Conservation (phyloP, 306 rosid species). For the Nissolia schottii region DNA sequence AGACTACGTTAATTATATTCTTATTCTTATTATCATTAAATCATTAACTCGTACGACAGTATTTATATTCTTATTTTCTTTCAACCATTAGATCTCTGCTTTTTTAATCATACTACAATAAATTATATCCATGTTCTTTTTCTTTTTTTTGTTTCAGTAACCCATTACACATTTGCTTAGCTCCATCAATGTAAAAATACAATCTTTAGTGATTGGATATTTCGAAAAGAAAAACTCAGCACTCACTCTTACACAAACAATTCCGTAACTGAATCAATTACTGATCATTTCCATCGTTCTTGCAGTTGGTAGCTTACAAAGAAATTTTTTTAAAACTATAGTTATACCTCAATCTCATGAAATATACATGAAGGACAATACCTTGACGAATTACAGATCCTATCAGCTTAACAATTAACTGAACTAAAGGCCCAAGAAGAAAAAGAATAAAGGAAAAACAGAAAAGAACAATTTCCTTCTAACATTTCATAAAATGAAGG, state of each 20-base stretch:
- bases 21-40: too few species aligned
- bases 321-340: slow-evolving; percentile 1
- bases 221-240: background rate
- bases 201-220: background rate
- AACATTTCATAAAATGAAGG: slow-evolving; percentile 30
- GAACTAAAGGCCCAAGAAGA: background rate
- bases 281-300: background rate
- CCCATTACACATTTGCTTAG: too few species aligned
- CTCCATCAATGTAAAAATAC: background rate
- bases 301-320: background rate
- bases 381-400: slow-evolving; percentile 18
- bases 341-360: slow-evolving; percentile 14
- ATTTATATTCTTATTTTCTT: too few species aligned
- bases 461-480: background rate
- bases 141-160: too few species aligned
- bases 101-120: too few species aligned
- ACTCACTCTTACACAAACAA: background rate
- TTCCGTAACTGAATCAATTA: background rate
- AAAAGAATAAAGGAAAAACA: background rate
- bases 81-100: too few species aligned
- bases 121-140: too few species aligned
- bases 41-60: too few species aligned
- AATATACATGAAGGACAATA: slow-evolving; percentile 10
- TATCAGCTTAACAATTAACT: slow-evolving; percentile 24
- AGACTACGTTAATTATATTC: too few species aligned